A percentile compares a stretch with the other conserved stretches of the same genome.
Evolutionary conservation across 208 protist genomes (phyloP).

Genomic region (Leishmania mexicana): DNA sequence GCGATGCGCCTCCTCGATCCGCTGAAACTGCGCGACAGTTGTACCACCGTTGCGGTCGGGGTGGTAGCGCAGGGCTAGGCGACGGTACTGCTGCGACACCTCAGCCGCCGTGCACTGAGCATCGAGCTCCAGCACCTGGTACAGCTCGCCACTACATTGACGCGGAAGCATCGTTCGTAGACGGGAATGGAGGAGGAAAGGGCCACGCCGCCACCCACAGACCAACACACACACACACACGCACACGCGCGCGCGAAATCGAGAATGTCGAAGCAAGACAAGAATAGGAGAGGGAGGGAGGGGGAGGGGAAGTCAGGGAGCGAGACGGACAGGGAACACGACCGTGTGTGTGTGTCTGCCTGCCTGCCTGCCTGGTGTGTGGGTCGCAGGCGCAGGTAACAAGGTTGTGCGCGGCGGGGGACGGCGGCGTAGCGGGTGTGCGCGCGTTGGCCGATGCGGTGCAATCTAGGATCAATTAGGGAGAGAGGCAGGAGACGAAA

Average conservation of each 20-base stretch:
- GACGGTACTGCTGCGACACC: slow-evolving; percentile 84
- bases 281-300: not conserved
- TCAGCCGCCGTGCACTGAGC: slow-evolving; percentile 59
- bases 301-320: not conserved
- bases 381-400: not conserved
- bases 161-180: slow-evolving; percentile 33
- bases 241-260: not conserved
- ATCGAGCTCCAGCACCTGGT: slow-evolving; percentile 74
- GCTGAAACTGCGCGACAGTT: slow-evolving; percentile 80
- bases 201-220: not conserved
- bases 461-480: not conserved
- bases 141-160: slow-evolving; percentile 57
- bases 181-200: not conserved
- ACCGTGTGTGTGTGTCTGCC: not conserved
- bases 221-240: not conserved
- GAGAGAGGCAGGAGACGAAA: not conserved
- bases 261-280: not conserved
- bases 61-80: slow-evolving; percentile 88
- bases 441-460: not conserved
- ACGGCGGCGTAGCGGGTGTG: not conserved
- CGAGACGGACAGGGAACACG: not conserved
- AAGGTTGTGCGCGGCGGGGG: no score
- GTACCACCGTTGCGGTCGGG: slow-evolving; percentile 85
- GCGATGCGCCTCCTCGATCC: slow-evolving; percentile 97
- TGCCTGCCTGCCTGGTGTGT: not conserved